A percentile compares a stretch with the other conserved stretches of the same genome.
Evolutionary conservation across 2,329 filamentous ascomycete genomes (phyloP).

Genomic region (Neonectria punicea): DNA sequence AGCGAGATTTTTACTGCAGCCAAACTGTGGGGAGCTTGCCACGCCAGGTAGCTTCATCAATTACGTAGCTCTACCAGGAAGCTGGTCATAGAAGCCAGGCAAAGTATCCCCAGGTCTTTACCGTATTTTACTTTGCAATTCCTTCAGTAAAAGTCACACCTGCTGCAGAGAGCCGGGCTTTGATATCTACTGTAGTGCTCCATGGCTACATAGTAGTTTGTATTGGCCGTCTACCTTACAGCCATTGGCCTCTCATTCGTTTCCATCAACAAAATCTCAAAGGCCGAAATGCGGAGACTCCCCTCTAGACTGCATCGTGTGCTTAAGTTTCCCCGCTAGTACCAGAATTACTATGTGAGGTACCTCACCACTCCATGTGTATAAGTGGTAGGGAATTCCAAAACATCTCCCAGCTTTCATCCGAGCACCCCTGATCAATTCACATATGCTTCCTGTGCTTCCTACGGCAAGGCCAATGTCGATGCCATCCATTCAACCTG

Average conservation of each 20-base stretch:
- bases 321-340: background rate
- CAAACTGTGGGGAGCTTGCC: background rate
- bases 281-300: background rate
- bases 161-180: no score
- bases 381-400: background rate
- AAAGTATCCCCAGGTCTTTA: background rate
- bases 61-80: background rate
- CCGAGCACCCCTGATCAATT: background rate
- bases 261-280: background rate
- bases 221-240: no score
- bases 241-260: background rate
- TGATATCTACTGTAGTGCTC: background rate
- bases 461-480: background rate
- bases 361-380: background rate
- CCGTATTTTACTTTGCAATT: background rate
- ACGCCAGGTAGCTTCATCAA: background rate
- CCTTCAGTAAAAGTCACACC: background rate
- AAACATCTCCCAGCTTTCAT: background rate
- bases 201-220: background rate
- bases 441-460: background rate
- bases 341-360: background rate
- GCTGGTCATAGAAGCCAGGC: background rate
- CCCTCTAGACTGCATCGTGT: background rate
- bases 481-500: background rate
- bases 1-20: background rate